These are phyloP conservation scores for Lycium ferocissimum DNA, from an alignment of 257 asterid species.

Conservation along the genomic window DNA sequence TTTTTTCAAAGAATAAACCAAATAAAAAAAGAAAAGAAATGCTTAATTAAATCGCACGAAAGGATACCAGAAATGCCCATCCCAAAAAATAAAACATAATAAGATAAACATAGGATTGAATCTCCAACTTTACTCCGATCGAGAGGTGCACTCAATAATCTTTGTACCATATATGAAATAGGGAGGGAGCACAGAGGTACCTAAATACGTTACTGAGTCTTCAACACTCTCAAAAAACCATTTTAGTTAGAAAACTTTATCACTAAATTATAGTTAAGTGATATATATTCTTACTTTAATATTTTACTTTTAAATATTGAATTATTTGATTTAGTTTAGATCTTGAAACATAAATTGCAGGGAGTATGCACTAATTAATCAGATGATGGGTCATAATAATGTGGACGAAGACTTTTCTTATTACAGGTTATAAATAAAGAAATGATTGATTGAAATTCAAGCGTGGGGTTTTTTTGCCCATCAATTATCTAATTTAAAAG, in stretches of 20 bases:
- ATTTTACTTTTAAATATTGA: background rate
- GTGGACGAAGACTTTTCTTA: background rate
- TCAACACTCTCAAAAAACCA: no score
- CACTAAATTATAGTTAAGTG: background rate
- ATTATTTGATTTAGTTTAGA: background rate
- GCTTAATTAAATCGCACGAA: no score
- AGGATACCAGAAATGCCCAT: no score
- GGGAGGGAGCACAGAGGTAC: no score
- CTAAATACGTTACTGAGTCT: no score
- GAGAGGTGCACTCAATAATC: no score
- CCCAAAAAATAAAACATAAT: no score
- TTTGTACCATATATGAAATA: no score
- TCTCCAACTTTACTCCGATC: no score
- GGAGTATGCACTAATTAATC: background rate
- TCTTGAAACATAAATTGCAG: background rate
- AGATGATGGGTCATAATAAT: constrained; percentile 11
- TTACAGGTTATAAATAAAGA: background rate
- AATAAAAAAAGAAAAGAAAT: no score
- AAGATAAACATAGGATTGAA: no score
- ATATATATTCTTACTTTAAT: background rate
- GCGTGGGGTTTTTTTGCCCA: background rate
- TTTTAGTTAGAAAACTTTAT: background rate
- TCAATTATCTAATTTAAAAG: background rate
- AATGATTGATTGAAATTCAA: background rate
- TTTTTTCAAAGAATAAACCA: no score